Evolutionary conservation across 257 asterid genomes (phyloP).

Genomic region (Petrea volubilis): DNA sequence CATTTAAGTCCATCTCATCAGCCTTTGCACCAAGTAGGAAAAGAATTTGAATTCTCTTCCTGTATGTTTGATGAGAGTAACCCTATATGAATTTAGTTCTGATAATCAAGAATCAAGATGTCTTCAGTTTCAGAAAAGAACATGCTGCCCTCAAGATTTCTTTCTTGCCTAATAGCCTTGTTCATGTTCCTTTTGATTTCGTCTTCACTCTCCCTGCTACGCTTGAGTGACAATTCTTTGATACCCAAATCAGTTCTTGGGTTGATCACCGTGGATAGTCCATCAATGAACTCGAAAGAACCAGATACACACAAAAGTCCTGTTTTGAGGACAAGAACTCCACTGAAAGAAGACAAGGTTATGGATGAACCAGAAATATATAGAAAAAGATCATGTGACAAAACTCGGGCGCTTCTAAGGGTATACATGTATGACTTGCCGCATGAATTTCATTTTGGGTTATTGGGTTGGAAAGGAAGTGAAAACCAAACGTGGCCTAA

Average conservation of each 20-base stretch:
- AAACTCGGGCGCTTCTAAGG: constrained; percentile 38
- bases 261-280: constrained; percentile 26
- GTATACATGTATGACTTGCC: constrained; percentile 69
- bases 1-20: neutral
- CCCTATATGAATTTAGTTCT: neutral
- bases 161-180: constrained; percentile 45
- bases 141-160: constrained; percentile 38
- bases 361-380: constrained; percentile 11
- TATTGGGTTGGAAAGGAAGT: constrained; percentile 46
- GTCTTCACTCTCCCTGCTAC: constrained; percentile 43
- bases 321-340: neutral
- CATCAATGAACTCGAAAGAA: constrained; percentile 26
- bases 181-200: constrained; percentile 46
- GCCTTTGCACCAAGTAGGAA: neutral
- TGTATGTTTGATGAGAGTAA: neutral
- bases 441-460: constrained; percentile 58
- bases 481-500: constrained; percentile 48
- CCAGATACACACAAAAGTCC: neutral
- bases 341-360: neutral
- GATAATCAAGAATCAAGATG: constrained; percentile 19
- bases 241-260: constrained; percentile 32
- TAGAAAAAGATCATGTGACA: constrained; percentile 27
- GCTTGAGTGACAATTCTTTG: constrained; percentile 35
- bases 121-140: constrained; percentile 45
- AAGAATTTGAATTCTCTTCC: neutral